Base-by-base conservation (phyloP, 768 basidiomycete species). In the Phanerodontia chrysosporium region DNA sequence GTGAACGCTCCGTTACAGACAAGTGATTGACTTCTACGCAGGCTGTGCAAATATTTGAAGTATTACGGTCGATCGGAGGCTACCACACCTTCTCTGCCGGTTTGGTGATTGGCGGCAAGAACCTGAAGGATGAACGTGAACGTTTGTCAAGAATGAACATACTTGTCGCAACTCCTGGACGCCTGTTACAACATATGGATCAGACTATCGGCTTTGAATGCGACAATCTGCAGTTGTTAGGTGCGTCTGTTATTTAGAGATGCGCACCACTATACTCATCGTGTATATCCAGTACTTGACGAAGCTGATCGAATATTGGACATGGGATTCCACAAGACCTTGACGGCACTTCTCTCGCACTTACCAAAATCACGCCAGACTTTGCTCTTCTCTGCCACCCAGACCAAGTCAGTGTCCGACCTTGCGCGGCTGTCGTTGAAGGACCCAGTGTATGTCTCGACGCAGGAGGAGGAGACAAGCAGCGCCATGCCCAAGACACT, bases 31-130 rank as follows among this genome's bases (percentile, higher is more conserved):
- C 22, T 52, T n/a, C 27, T 21, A 16, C 27, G 0, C 64, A 95
- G 93, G 96, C 96, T 1, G 91, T 98, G 18, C 97, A 99, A 78
- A 99, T 98, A 59, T 99, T 98, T 69, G 93, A 96, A 48, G 95
- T 98, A 7, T 72, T 99, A 28, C 84, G 93, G n/a, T 89, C 90
- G 44, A 90, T 98, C 59, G 97, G 97, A 2, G 87, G 89, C 46
- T 87, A 87, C 66, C 96, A 99, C 66, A 79, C 82, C 18, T 96
- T 98, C 73, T 96, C 93, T 6, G 96, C 96, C 0, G 96, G 95
- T 0, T 76, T 98, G 13, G 88, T 98, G 18, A 99, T 99, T 45
- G 96, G 96, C 6, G 96, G 96, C 46, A 99, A 98, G 78, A 93
- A 87, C 65, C 71, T 98, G 51, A 95, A 94, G 69, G 95, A 96